Base-by-base conservation (phyloP, 108 stramenopile genomes). In the Cyclostephanos tholiformis region DNA sequence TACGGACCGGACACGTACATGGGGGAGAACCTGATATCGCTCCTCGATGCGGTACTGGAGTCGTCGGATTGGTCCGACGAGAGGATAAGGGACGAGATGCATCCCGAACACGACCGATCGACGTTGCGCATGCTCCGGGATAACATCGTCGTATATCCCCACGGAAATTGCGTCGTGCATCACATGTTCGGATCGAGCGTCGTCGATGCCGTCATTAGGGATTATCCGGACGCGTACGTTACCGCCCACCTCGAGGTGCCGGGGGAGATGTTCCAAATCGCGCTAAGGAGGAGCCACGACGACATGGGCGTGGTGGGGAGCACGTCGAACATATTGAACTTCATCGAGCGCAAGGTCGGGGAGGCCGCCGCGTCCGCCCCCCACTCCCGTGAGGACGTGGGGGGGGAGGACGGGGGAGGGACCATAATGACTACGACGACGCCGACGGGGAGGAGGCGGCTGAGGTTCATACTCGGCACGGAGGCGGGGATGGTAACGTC, bases 1-100 rank as follows among this genome's bases (percentile, higher is more conserved):
- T 97, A 97, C 75, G 97, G 97, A 26, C 97, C 97, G 16, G 97
- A 97, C 76, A 97, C 97, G 17, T 96, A 96, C 88, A 97, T 97
- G 97, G 97, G 97, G 13, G 63, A 92, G 26, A 97, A 97, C 82
- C 79, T 97, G 6, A 65, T 80, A n/a, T 82, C 84, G 35, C 71
- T 97, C 72, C 71, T 97, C 10, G 67, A 79, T 61, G 66, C 82
- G 1, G 66, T 95, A 19, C 52, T 88, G 9, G 55, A 71, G 7
- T 30, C 61, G 7, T 30, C 61, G 8, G 65, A 39, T 12, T 95
- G 93, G 93, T 80, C 68, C 59, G 91, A 95, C 69, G 86, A 77
- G 6, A 78, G 84, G 50, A 92, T 95, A 61, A 29, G 65, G 22
- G 17, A 50, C 0, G 82, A 91, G 10, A 84, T 93, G 69, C 92